phyloP scores from a whole-genome alignment of 495 filamentous ascomycete genomes.

The Cryomyces minteri region DNA sequence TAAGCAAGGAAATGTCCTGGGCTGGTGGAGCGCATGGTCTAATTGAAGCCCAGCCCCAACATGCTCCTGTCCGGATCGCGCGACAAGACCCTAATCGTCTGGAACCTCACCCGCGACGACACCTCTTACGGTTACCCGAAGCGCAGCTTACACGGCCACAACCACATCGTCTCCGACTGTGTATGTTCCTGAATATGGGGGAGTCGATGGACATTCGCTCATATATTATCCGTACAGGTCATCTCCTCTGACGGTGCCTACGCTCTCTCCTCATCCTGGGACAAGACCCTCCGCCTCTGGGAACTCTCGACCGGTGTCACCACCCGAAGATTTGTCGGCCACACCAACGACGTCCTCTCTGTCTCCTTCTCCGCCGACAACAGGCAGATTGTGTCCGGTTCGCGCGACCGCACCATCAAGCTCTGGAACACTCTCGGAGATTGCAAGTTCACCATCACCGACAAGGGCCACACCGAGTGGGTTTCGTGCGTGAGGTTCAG shows the following conservation, averaged over 20 bases:
- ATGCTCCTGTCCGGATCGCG: constrained; percentile 97
- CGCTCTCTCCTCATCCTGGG: constrained; percentile 96
- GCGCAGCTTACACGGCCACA: constrained; percentile 94
- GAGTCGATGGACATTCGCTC: neutral
- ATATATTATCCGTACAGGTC: constrained; percentile 37
- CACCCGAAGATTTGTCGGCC: constrained; percentile 94
- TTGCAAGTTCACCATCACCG: constrained; percentile 99
- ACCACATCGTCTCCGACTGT: constrained; percentile 99
- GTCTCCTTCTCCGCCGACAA: constrained; percentile 99
- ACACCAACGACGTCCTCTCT: constrained; percentile 98
- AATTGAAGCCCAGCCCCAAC: constrained; percentile 54
- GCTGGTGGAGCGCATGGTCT: constrained; percentile 14
- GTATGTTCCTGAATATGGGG: constrained; percentile 36
- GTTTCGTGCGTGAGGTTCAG: constrained; percentile 98
- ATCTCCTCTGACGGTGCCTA: constrained; percentile 99
- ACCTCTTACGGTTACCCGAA: constrained; percentile 95
- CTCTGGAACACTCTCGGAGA: constrained; percentile 99
- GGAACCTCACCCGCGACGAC: constrained; percentile 99
- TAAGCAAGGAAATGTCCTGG: constrained; percentile 21
- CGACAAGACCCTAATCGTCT: constrained; percentile 99
- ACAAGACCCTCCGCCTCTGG: constrained; percentile 99
- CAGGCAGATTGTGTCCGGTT: constrained; percentile 98
- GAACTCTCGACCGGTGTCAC: constrained; percentile 92
- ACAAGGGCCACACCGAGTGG: constrained; percentile 99
- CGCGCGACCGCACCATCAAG: constrained; percentile 97